phyloP scores from a whole-genome alignment of 1,139 yeast species.

The Scheffersomyces stambukii region DNA sequence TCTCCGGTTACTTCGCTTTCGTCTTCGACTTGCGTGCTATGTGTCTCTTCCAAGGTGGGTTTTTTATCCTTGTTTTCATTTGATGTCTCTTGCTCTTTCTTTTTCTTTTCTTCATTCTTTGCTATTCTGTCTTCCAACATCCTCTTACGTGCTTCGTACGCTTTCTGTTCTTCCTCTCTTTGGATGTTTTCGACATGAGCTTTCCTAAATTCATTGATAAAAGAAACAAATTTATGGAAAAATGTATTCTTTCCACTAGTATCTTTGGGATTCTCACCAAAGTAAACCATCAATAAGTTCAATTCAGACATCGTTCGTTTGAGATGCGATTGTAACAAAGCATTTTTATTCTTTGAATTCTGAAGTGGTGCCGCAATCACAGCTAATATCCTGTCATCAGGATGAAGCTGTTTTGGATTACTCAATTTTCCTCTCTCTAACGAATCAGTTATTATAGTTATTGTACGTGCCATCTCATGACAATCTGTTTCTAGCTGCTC shows the following conservation, averaged over 20 bases:
- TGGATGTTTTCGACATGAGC: slow-evolving; percentile 47
- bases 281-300: slow-evolving; percentile 63
- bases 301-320: slow-evolving; percentile 52
- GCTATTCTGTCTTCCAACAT: slow-evolving; percentile 25
- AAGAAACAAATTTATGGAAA: slow-evolving; percentile 33
- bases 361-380: slow-evolving; percentile 47
- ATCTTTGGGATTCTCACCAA: slow-evolving; percentile 77
- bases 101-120: slow-evolving; percentile 9
- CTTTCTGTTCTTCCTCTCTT: slow-evolving; percentile 43
- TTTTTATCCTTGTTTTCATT: not conserved
- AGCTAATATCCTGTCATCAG: slow-evolving; percentile 62
- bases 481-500: slow-evolving; percentile 78
- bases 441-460: slow-evolving; percentile 53
- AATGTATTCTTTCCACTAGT: slow-evolving; percentile 36
- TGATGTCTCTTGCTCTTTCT: slow-evolving; percentile 5
- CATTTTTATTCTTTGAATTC: slow-evolving; percentile 61
- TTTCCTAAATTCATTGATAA: slow-evolving; percentile 39
- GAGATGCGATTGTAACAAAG: slow-evolving; percentile 53
- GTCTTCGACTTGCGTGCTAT: slow-evolving; percentile 7
- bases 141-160: slow-evolving; percentile 35
- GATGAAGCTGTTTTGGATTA: slow-evolving; percentile 64
- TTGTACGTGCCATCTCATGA: slow-evolving; percentile 50
- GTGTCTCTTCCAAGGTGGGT: slow-evolving; percentile 8
- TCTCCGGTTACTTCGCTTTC: slow-evolving; percentile 5
- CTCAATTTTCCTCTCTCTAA: slow-evolving; percentile 71